phyloP scores from a whole-genome alignment of 257 asterid genomes.

The Ilex aquifolium region DNA sequence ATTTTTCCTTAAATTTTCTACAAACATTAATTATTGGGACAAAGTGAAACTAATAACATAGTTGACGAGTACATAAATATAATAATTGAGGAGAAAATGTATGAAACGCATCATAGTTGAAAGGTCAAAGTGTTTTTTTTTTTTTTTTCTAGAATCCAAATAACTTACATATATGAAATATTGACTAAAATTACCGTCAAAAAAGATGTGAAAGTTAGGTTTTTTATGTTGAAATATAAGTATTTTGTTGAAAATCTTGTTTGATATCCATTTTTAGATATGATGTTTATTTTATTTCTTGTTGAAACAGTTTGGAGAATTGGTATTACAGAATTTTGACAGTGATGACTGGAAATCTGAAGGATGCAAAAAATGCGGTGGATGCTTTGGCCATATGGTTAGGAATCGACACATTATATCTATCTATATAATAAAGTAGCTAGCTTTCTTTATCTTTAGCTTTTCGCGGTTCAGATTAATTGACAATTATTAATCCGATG shows the following conservation, averaged over 20 bases:
- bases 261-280: not conserved
- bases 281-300: not conserved
- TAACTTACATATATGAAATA: no score
- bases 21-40: not conserved
- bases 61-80: not conserved
- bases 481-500: no score
- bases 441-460: no score
- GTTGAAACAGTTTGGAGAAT: not conserved
- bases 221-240: no score
- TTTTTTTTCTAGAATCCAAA: not conserved
- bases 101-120: not conserved
- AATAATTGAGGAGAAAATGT: not conserved
- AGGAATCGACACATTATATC: not conserved
- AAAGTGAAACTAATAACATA: not conserved
- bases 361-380: not conserved
- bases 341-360: not conserved
- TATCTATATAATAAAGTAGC: no score
- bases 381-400: constrained; percentile 1
- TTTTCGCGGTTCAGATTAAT: no score
- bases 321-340: not conserved
- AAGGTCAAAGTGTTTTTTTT: not conserved
- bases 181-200: not conserved
- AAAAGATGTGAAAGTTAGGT: no score
- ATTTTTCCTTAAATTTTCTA: not conserved
- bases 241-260: no score